A percentile compares a stretch with the other conserved stretches of the same genome.
Conservation (phyloP, 371 early-diverging fungal species). For the Basidiobolus meristosporus region DNA sequence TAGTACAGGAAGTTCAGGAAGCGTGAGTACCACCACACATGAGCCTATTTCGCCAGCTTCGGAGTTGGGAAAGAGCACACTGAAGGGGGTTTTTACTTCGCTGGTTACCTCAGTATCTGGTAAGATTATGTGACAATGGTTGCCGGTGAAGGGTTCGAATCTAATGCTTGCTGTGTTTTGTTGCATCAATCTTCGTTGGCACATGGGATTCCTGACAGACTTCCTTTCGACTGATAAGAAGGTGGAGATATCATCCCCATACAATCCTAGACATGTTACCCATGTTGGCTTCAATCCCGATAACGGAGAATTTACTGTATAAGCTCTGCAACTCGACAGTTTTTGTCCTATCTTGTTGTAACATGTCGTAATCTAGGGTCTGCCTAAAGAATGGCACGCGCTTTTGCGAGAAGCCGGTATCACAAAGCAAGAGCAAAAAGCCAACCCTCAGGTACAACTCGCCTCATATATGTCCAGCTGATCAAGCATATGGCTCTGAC, state of each 20-base stretch:
- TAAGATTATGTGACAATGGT: too few species aligned
- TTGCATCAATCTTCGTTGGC: too few species aligned
- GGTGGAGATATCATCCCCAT: conserved; percentile 86
- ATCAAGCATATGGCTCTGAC: too few species aligned
- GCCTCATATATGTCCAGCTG: too few species aligned
- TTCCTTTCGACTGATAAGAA: conserved; percentile 42
- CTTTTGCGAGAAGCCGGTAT: conserved; percentile 85
- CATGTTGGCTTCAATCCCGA: conserved; percentile 83
- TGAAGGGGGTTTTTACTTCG: conserved; percentile 46
- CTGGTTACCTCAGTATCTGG: conserved; percentile 38
- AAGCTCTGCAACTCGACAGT: conserved; percentile 1
- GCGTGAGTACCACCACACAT: too few species aligned
- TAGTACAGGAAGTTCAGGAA: too few species aligned
- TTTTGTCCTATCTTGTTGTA: not conserved
- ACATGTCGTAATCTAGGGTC: conserved; percentile 40
- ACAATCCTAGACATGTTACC: conserved; percentile 88
- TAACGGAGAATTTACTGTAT: conserved; percentile 76
- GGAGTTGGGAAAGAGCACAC: conserved; percentile 7
- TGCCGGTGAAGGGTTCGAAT: too few species aligned
- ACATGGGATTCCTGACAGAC: conserved; percentile 20
- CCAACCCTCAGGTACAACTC: conserved; percentile 69
- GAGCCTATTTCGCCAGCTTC: conserved; percentile 1
- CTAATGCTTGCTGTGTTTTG: not conserved
- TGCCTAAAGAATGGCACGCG: conserved; percentile 87
- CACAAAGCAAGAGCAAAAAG: conserved; percentile 82